phyloP scores from a whole-genome alignment of 768 basidiomycete species.

The Kwoniella dejecticola region DNA sequence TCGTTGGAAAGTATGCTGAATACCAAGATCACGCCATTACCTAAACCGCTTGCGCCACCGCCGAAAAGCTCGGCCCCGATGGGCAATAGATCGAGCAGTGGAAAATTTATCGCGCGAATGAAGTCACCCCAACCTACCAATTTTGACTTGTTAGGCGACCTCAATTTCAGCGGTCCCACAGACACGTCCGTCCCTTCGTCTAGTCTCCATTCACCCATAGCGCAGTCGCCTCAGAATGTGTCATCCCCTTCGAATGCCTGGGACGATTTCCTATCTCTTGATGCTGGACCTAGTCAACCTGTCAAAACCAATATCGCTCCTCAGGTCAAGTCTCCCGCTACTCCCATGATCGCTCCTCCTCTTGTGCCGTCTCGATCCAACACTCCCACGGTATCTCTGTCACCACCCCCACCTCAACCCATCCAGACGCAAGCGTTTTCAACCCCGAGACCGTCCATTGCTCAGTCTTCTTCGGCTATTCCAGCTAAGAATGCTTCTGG shows the following conservation, averaged over 20 bases:
- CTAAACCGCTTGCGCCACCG: slow-evolving; percentile 47
- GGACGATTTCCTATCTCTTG: slow-evolving; percentile 28
- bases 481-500: slow-evolving; percentile 26
- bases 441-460: slow-evolving; percentile 42
- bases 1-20: slow-evolving; percentile 47
- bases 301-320: background rate
- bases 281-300: background rate
- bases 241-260: slow-evolving; percentile 22
- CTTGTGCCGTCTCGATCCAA: slow-evolving; percentile 15
- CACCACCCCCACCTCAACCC: slow-evolving; percentile 29
- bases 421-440: background rate
- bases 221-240: background rate
- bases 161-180: slow-evolving; percentile 32
- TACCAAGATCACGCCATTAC: slow-evolving; percentile 33
- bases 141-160: slow-evolving; percentile 48
- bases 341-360: slow-evolving; percentile 2
- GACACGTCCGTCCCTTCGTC: background rate
- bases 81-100: slow-evolving; percentile 6
- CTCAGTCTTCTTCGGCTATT: slow-evolving; percentile 34
- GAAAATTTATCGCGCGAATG: slow-evolving; percentile 38
- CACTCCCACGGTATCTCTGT: slow-evolving; percentile 18
- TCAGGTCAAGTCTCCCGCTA: background rate
- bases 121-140: slow-evolving; percentile 22
- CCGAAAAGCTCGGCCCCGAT: slow-evolving; percentile 21
- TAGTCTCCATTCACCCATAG: background rate